Conservation (phyloP, 2,329 filamentous ascomycete species). For the Chalaropsis thielavioides region DNA sequence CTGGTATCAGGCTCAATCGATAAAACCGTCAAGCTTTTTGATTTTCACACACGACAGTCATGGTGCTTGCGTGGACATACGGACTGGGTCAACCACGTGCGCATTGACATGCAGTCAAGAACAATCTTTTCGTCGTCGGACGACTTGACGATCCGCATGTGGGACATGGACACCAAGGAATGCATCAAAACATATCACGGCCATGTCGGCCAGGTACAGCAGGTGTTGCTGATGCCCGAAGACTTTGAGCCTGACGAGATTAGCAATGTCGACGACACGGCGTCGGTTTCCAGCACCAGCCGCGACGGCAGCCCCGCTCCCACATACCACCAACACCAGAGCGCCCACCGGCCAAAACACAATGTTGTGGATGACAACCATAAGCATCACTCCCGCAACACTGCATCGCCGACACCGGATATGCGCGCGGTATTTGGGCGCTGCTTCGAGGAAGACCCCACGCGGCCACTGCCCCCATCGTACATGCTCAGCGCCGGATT, state of each 20-base stretch:
- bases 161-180: constrained; percentile 74
- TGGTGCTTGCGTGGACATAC: constrained; percentile 70
- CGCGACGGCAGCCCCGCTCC: constrained; percentile 23
- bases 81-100: constrained; percentile 96
- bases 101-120: constrained; percentile 64
- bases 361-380: not conserved
- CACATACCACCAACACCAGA: constrained; percentile 17
- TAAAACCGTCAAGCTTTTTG: constrained; percentile 80
- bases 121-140: constrained; percentile 90
- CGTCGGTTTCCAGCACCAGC: constrained; percentile 35
- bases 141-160: constrained; percentile 78
- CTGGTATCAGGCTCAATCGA: constrained; percentile 84
- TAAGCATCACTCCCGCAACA: not conserved
- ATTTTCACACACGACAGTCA: constrained; percentile 70
- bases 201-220: constrained; percentile 90
- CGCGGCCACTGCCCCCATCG: constrained; percentile 60
- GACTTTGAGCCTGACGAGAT: constrained; percentile 79
- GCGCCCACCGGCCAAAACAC: not conserved
- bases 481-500: constrained; percentile 91
- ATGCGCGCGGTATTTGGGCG: constrained; percentile 43
- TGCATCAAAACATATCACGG: constrained; percentile 70
- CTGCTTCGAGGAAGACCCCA: constrained; percentile 44
- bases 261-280: constrained; percentile 37
- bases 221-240: constrained; percentile 66
- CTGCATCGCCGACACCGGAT: constrained; percentile 27